Percentiles rank a stretch among this genome's conserved stretches.
These are phyloP conservation scores for Rheum nobile DNA, from an alignment of 148 eudicot species.

Conservation along the genomic window DNA sequence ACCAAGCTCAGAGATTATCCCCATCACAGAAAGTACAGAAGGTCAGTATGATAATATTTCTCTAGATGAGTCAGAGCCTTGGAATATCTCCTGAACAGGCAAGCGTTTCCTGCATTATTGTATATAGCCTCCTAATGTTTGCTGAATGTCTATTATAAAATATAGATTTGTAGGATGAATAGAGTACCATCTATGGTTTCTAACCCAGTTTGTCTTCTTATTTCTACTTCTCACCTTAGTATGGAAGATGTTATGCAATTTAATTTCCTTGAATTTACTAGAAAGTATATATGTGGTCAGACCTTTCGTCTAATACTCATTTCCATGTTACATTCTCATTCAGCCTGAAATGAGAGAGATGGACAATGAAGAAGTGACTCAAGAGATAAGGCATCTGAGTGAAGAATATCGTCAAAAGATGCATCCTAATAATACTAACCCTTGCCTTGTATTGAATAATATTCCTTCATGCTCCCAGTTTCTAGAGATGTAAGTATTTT, in stretches of 20 bases:
- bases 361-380: slow-evolving; percentile 31
- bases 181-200: neutral
- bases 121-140: neutral
- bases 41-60: slow-evolving; percentile 37
- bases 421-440: slow-evolving; percentile 6
- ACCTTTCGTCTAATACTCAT: neutral
- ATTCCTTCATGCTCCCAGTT: too few species aligned
- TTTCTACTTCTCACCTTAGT: neutral
- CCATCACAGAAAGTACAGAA: slow-evolving; percentile 21
- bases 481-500: neutral
- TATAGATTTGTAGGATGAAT: neutral
- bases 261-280: neutral
- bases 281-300: neutral
- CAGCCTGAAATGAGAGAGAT: slow-evolving; percentile 36
- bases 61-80: slow-evolving; percentile 45
- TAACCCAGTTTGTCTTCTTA: neutral
- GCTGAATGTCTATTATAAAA: neutral
- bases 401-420: slow-evolving; percentile 39
- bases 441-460: neutral
- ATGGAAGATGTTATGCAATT: neutral
- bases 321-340: neutral
- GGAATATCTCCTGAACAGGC: slow-evolving; percentile 54
- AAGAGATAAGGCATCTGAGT: slow-evolving; percentile 28
- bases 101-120: slow-evolving; percentile 7
- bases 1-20: slow-evolving; percentile 19